These are phyloP conservation scores for Physocladia obscura DNA, from an alignment of 192 early-diverging fungal species.

Conservation along the genomic window DNA sequence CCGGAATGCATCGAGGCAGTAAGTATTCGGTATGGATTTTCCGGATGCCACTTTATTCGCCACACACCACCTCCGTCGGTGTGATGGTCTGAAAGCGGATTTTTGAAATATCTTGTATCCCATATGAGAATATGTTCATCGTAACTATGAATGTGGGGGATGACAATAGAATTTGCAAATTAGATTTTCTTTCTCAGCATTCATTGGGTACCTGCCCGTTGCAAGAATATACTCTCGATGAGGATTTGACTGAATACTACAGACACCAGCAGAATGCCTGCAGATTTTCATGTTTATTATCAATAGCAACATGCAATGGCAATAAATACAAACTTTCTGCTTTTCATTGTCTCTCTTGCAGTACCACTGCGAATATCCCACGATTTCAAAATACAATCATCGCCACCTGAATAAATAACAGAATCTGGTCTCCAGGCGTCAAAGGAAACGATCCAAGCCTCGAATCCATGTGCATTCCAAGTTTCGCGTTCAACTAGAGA, in stretches of 20 bases:
- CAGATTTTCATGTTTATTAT: neutral
- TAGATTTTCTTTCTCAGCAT: too few relatives aligned
- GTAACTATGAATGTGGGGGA: slow-evolving; percentile 61
- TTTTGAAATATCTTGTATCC: slow-evolving; percentile 85
- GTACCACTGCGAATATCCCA: slow-evolving; percentile 78
- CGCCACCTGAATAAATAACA: slow-evolving; percentile 79
- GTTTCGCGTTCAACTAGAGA: slow-evolving; percentile 35
- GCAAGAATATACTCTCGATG: slow-evolving; percentile 75
- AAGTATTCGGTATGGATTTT: slow-evolving; percentile 55
- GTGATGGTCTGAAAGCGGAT: slow-evolving; percentile 64
- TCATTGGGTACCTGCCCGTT: slow-evolving; percentile 88
- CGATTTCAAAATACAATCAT: slow-evolving; percentile 81
- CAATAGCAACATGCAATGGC: neutral
- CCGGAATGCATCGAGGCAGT: slow-evolving; percentile 92
- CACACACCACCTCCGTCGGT: slow-evolving; percentile 86
- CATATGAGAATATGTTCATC: slow-evolving; percentile 87
- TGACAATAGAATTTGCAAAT: neutral
- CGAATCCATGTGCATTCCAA: slow-evolving; percentile 85
- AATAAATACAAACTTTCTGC: slow-evolving; percentile 46
- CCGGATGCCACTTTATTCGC: slow-evolving; percentile 94
- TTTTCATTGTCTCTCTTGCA: slow-evolving; percentile 58
- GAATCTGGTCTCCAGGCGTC: slow-evolving; percentile 72
- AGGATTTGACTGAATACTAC: slow-evolving; percentile 83
- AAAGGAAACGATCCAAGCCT: slow-evolving; percentile 93
- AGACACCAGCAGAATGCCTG: slow-evolving; percentile 87